phyloP scores from a whole-genome alignment of 108 stramenopile genomes.

The Schizochytrium sp. region DNA sequence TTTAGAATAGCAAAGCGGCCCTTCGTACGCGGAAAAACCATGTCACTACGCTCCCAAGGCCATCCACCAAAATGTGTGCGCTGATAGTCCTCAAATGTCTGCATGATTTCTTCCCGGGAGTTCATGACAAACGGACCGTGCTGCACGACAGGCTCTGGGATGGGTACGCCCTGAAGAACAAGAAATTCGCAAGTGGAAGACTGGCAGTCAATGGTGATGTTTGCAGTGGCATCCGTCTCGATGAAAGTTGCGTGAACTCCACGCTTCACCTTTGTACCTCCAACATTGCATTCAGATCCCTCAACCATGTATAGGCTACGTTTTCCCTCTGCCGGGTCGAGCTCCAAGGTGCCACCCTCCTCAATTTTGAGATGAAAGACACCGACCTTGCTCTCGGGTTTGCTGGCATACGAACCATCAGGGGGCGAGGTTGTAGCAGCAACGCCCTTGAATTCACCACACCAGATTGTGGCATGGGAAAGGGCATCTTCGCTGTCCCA shows the following conservation, averaged over 20 bases:
- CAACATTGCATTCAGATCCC: slow-evolving; percentile 65
- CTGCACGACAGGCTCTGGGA: slow-evolving; percentile 84
- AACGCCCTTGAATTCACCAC: slow-evolving; percentile 18
- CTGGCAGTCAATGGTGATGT: background rate
- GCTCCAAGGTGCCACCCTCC: slow-evolving; percentile 72
- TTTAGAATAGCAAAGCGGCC: slow-evolving; percentile 61
- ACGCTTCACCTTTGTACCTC: slow-evolving; percentile 21
- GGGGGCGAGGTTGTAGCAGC: slow-evolving; percentile 67
- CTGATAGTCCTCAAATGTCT: slow-evolving; percentile 86
- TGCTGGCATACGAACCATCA: slow-evolving; percentile 84
- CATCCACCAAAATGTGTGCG: slow-evolving; percentile 78
- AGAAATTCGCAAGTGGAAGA: slow-evolving; percentile 47
- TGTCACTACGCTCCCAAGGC: slow-evolving; percentile 59
- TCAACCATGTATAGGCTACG: slow-evolving; percentile 80
- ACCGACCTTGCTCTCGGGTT: slow-evolving; percentile 80
- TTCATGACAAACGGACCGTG: slow-evolving; percentile 96
- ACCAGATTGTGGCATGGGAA: slow-evolving; percentile 58
- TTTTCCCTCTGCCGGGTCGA: slow-evolving; percentile 69
- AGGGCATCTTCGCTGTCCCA: slow-evolving; percentile 70
- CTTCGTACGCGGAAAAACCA: slow-evolving; percentile 60
- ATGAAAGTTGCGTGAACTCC: background rate
- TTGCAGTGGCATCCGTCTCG: background rate
- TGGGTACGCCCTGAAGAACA: slow-evolving; percentile 65
- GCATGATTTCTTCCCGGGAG: slow-evolving; percentile 82
- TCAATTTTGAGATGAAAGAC: slow-evolving; percentile 74